Conservation (phyloP, 2,329 filamentous ascomycete genomes). For the Onygenales sp. region DNA sequence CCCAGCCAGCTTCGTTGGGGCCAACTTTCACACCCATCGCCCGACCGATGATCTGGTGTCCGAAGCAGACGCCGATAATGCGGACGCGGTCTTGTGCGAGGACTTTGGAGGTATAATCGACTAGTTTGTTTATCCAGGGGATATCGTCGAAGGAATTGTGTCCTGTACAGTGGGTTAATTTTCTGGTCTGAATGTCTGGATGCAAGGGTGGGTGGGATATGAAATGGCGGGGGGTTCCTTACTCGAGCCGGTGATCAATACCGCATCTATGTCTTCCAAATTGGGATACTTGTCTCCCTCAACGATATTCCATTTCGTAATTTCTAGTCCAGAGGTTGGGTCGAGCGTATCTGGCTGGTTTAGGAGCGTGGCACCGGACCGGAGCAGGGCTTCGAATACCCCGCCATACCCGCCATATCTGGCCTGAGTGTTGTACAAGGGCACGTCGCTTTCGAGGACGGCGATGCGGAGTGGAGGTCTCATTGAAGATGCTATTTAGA, state of each 20-base stretch:
- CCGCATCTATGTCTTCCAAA: constrained; percentile 65
- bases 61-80: constrained; percentile 76
- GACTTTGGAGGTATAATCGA: constrained; percentile 55
- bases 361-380: constrained; percentile 43
- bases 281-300: constrained; percentile 58
- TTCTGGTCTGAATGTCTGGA: not conserved
- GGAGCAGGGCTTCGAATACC: constrained; percentile 55
- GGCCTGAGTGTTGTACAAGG: constrained; percentile 52
- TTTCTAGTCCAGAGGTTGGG: constrained; percentile 38
- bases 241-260: constrained; percentile 69
- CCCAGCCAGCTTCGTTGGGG: constrained; percentile 64
- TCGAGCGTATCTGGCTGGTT: constrained; percentile 21
- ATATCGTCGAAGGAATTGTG: constrained; percentile 64
- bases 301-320: constrained; percentile 65
- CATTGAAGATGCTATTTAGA: constrained; percentile 15
- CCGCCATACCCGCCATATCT: constrained; percentile 65
- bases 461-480: constrained; percentile 60
- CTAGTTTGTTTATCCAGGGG: constrained; percentile 67
- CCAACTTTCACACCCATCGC: constrained; percentile 61
- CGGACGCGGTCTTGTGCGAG: constrained; percentile 56
- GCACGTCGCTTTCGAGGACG: constrained; percentile 79
- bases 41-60: constrained; percentile 73
- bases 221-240: constrained; percentile 18
- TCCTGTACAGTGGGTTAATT: constrained; percentile 35
- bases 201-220: not conserved